Conservation (phyloP, 1,139 yeast species). For the Barnettozyma hawaiiensis region DNA sequence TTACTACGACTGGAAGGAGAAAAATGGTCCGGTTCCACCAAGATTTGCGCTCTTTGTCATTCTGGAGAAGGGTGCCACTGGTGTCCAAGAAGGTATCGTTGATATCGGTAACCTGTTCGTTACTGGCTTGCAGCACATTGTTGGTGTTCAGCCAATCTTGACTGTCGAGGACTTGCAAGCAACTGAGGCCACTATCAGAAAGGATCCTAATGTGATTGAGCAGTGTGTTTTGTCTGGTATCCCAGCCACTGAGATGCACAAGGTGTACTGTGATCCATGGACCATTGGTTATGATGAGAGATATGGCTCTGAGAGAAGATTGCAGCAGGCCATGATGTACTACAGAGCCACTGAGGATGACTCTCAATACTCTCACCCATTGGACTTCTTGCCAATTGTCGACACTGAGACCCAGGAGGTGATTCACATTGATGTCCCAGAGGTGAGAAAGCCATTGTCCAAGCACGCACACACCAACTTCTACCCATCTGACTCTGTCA, state of each 20-base stretch:
- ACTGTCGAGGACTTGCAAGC: conserved; percentile 61
- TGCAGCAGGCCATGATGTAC: conserved; percentile 78
- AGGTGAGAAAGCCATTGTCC: conserved; percentile 66
- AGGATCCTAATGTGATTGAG: conserved; percentile 63
- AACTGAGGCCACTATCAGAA: conserved; percentile 62
- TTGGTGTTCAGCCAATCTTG: conserved; percentile 68
- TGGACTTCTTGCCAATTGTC: conserved; percentile 78
- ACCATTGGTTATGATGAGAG: conserved; percentile 81
- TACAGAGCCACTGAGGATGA: conserved; percentile 75
- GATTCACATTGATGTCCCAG: conserved; percentile 68
- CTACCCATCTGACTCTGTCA: conserved; percentile 58
- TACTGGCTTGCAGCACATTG: conserved; percentile 42
- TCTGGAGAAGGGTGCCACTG: conserved; percentile 52
- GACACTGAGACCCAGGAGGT: conserved; percentile 68
- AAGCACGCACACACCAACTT: conserved; percentile 62
- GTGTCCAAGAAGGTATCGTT: conserved; percentile 66
- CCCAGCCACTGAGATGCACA: conserved; percentile 59
- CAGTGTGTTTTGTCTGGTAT: conserved; percentile 69
- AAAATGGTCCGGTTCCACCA: conserved; percentile 55
- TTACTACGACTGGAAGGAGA: conserved; percentile 60
- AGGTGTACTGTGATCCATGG: conserved; percentile 80
- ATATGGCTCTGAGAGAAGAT: conserved; percentile 71
- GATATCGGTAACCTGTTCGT: conserved; percentile 47
- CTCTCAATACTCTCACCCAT: conserved; percentile 77
- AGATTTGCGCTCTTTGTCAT: conserved; percentile 63